These are phyloP conservation scores for Mycena galopus DNA, from an alignment of 768 basidiomycete genomes.

Conservation along the genomic window DNA sequence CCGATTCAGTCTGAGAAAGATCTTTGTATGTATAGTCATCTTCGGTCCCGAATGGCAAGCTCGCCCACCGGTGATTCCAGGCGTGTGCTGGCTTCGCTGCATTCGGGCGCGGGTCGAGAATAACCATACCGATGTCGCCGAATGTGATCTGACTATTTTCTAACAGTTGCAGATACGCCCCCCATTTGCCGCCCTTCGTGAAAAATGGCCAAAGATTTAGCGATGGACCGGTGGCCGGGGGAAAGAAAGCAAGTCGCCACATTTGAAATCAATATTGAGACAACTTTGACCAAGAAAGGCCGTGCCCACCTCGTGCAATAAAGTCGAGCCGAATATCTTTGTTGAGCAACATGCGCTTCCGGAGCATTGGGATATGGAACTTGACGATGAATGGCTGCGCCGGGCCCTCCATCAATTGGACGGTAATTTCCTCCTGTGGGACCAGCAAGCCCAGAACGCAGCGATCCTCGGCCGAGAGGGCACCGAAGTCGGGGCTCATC, in stretches of 20 bases:
- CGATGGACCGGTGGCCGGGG: neutral
- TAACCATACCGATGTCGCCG: neutral
- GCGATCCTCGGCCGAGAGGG: neutral
- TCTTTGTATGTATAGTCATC: too few species aligned
- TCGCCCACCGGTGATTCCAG: neutral
- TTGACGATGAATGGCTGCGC: constrained; percentile 2
- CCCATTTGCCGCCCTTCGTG: neutral
- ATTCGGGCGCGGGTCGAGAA: neutral
- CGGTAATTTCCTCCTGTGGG: neutral
- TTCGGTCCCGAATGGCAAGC: neutral
- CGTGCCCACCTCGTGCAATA: neutral
- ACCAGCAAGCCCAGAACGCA: neutral
- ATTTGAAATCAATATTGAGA: neutral
- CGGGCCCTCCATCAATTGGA: neutral
- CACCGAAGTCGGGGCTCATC: neutral
- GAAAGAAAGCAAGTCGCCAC: neutral
- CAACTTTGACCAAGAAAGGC: neutral
- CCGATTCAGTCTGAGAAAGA: too few species aligned
- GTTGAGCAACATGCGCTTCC: neutral
- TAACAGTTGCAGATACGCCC: neutral
- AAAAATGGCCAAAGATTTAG: neutral
- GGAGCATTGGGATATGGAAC: neutral
- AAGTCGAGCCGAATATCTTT: neutral
- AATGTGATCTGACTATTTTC: neutral
- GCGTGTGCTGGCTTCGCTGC: neutral